Conservation (phyloP, 1,139 yeast genomes). For the Pichia terricola region DNA sequence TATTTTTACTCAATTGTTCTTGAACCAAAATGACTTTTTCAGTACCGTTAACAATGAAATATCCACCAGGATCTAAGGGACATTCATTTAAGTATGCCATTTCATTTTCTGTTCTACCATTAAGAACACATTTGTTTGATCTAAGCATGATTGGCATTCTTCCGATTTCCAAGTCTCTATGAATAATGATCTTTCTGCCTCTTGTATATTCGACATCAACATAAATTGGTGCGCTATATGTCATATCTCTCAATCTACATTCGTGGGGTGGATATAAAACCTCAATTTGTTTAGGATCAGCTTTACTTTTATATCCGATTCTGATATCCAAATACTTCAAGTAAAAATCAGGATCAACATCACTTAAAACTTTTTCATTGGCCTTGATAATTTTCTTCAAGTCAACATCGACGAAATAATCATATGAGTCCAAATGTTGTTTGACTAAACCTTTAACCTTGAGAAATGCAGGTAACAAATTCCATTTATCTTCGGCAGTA, state of each 20-base stretch:
- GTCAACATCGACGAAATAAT: constrained; percentile 89
- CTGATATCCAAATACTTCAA: constrained; percentile 85
- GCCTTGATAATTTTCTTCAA: constrained; percentile 87
- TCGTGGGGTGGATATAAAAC: constrained; percentile 86
- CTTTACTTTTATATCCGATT: constrained; percentile 62
- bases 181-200: constrained; percentile 84
- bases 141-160: constrained; percentile 97
- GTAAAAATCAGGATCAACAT: constrained; percentile 95
- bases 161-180: constrained; percentile 87
- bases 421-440: constrained; percentile 94
- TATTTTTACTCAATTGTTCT: constrained; percentile 91
- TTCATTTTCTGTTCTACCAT: constrained; percentile 64
- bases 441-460: constrained; percentile 94
- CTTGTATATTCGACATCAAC: constrained; percentile 96
- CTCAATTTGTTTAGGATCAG: constrained; percentile 44
- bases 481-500: constrained; percentile 95
- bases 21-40: constrained; percentile 95
- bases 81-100: constrained; percentile 93
- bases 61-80: constrained; percentile 98
- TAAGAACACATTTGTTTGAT: constrained; percentile 80
- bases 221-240: constrained; percentile 91
- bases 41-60: constrained; percentile 94
- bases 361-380: constrained; percentile 79
- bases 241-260: constrained; percentile 88
- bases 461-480: constrained; percentile 85